phyloP scores from a whole-genome alignment of 352 stramenopile species.

The Globisporangium megalacanthum region DNA sequence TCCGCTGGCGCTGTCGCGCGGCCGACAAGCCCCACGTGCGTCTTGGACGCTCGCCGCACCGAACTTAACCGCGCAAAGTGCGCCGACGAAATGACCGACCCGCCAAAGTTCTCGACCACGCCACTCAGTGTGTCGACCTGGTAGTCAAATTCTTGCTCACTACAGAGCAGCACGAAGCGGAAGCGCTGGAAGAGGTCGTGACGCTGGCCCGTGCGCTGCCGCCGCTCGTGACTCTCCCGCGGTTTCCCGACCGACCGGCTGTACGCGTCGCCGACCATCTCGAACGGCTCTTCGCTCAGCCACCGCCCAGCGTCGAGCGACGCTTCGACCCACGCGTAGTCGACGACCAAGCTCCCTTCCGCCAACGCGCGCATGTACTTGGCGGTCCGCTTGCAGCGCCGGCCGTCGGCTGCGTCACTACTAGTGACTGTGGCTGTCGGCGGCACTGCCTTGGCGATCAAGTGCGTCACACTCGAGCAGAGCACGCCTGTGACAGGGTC shows the following conservation, averaged over 20 bases:
- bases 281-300: constrained; percentile 63
- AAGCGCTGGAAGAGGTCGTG: constrained; percentile 78
- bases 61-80: constrained; percentile 19
- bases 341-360: constrained; percentile 67
- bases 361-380: constrained; percentile 85
- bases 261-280: constrained; percentile 81
- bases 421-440: too few relatives aligned
- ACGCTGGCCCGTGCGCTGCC: constrained; percentile 37
- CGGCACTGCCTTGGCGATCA: constrained; percentile 64
- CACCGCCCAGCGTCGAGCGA: constrained; percentile 56
- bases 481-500: constrained; percentile 33
- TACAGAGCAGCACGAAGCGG: constrained; percentile 70
- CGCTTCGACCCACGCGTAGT: constrained; percentile 70
- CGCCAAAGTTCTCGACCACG: constrained; percentile 71
- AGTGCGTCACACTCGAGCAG: constrained; percentile 62
- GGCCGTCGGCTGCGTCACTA: constrained; percentile 1
- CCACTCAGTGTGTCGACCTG: constrained; percentile 49
- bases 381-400: constrained; percentile 74
- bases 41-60: constrained; percentile 25
- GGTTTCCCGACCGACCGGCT: constrained; percentile 65
- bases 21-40: constrained; percentile 65
- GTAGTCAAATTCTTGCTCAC: constrained; percentile 67
- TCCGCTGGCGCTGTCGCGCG: constrained; percentile 51
- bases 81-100: constrained; percentile 28
- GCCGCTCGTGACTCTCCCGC: constrained; percentile 48